Base-by-base conservation (phyloP, 2,329 filamentous ascomycete genomes). In the Domatiomyces catenatus region DNA sequence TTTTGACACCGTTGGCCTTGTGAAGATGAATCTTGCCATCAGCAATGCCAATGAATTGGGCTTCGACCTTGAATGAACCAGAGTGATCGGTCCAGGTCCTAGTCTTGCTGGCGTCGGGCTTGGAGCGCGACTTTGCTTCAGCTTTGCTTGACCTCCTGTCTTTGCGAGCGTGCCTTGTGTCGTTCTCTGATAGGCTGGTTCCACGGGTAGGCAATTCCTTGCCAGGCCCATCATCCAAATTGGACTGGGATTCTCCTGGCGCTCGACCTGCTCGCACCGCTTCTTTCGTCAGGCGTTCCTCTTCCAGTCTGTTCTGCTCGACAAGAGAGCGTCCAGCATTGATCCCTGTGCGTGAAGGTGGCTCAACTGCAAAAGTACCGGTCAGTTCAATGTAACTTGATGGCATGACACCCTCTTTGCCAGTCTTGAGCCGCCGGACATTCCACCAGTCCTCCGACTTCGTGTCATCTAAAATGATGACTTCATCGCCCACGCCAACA, bases 371-470 rank as follows among this genome's bases (percentile, higher is more conserved):
- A 20, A 82, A 66, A 10, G 77, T 76, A 50, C 86, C 87, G 19
- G 80, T 89, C 48, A 94, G 73, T 66, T 98, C 90, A 59, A 98
- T 83, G 62, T 96, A 98, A 67, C 87, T 94, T 71, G 88, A 92
- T 12, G 92, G 92, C 7, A 98, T 89, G 22, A 98, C 92, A 42
- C 92, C 92, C 69, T 95, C 87, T 63, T 88, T 92, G 59, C 87
- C 87, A 64, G 88, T 96, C 70, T 88, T 93, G 56, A 95, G 63
- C 36, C 89, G 80, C 53, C 85, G 80, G 36, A 98, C 87, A 72
- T 92, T 88, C 90, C 92, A 96, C 92, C 92, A 98, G 64, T 98
- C 92, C 52, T 95, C 88, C 55, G 89, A 95, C 68, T 89, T 92
- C 32, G 75, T 79, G 62, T 95, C 88, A 63, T 98, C 90, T 50